phyloP scores from a whole-genome alignment of 2,329 filamentous ascomycete species.

The Fusarium guadeloupense region DNA sequence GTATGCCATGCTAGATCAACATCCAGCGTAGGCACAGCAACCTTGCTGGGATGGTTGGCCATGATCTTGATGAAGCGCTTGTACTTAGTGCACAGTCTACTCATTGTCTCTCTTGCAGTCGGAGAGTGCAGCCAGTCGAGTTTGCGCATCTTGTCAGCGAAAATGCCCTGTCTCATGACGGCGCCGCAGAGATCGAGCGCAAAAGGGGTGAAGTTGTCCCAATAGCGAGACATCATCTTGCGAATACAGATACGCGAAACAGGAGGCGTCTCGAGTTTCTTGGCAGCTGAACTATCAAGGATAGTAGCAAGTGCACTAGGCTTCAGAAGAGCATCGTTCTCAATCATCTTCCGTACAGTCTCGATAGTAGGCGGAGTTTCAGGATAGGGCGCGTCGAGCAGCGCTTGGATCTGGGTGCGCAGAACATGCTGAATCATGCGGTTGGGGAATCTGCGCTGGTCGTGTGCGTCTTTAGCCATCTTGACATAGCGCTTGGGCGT shows the following conservation, averaged over 20 bases:
- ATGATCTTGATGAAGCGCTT: constrained; percentile 71
- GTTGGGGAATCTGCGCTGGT: constrained; percentile 64
- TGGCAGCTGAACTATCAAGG: constrained; percentile 19
- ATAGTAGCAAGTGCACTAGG: constrained; percentile 24
- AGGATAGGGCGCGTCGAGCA: constrained; percentile 45
- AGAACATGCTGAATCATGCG: constrained; percentile 61
- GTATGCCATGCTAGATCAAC: constrained; percentile 84
- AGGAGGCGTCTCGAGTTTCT: neutral
- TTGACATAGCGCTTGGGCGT: constrained; percentile 50
- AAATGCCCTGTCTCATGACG: constrained; percentile 71
- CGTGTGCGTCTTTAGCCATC: neutral
- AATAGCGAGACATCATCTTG: constrained; percentile 76
- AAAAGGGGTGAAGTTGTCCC: constrained; percentile 72
- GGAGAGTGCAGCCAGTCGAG: constrained; percentile 84
- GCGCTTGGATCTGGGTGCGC: constrained; percentile 51
- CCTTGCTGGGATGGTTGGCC: constrained; percentile 52
- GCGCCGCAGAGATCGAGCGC: constrained; percentile 72
- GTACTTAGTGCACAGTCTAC: constrained; percentile 71
- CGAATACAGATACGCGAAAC: constrained; percentile 59
- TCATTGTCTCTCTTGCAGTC: constrained; percentile 69
- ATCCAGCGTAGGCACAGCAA: constrained; percentile 76
- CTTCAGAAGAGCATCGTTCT: constrained; percentile 55
- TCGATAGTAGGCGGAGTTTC: constrained; percentile 56
- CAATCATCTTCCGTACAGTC: constrained; percentile 59
- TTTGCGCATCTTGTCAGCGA: constrained; percentile 77